These are phyloP conservation scores for Lichina pygmaea DNA, from an alignment of 495 filamentous ascomycete genomes.

Conservation along the genomic window DNA sequence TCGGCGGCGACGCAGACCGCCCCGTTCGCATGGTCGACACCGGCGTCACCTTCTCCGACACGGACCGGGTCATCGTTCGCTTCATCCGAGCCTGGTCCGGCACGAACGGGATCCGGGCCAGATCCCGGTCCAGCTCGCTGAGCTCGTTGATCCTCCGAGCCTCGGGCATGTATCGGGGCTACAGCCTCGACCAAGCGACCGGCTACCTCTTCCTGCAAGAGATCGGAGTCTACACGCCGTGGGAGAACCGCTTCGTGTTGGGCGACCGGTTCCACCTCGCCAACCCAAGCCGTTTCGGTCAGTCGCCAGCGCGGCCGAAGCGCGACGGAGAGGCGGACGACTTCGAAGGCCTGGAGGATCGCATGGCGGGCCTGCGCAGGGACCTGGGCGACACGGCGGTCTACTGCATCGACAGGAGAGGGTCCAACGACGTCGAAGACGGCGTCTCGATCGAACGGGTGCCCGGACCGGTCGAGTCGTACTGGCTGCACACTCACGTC, in stretches of 20 bases:
- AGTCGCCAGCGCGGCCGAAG: slow-evolving; percentile 5
- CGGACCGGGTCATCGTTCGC: slow-evolving; percentile 31
- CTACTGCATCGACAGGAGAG: slow-evolving; percentile 56
- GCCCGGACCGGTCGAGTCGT: slow-evolving; percentile 18
- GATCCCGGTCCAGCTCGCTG: slow-evolving; percentile 25
- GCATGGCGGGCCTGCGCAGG: slow-evolving; percentile 31
- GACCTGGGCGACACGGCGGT: slow-evolving; percentile 46
- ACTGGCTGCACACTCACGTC: slow-evolving; percentile 73
- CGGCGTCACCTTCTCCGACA: slow-evolving; percentile 8
- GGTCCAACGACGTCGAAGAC: slow-evolving; percentile 51
- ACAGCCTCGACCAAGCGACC: slow-evolving; percentile 23
- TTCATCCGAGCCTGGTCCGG: slow-evolving; percentile 47
- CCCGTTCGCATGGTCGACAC: not conserved
- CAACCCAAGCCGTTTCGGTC: slow-evolving; percentile 11
- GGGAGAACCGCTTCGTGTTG: slow-evolving; percentile 47
- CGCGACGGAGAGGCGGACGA: slow-evolving; percentile 8
- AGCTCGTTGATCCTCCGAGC: slow-evolving; percentile 49
- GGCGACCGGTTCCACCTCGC: slow-evolving; percentile 35
- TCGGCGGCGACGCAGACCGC: slow-evolving; percentile 8
- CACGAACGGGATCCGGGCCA: slow-evolving; percentile 18
- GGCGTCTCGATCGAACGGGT: slow-evolving; percentile 4
- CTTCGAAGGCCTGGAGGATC: slow-evolving; percentile 16
- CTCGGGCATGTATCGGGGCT: slow-evolving; percentile 36
- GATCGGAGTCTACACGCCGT: slow-evolving; percentile 53
- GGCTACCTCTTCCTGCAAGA: slow-evolving; percentile 61